Percentiles rank a stretch among this genome's conserved stretches.
These are phyloP conservation scores for Diplodia sapinea DNA, from an alignment of 2,329 filamentous ascomycete genomes.

Conservation along the genomic window DNA sequence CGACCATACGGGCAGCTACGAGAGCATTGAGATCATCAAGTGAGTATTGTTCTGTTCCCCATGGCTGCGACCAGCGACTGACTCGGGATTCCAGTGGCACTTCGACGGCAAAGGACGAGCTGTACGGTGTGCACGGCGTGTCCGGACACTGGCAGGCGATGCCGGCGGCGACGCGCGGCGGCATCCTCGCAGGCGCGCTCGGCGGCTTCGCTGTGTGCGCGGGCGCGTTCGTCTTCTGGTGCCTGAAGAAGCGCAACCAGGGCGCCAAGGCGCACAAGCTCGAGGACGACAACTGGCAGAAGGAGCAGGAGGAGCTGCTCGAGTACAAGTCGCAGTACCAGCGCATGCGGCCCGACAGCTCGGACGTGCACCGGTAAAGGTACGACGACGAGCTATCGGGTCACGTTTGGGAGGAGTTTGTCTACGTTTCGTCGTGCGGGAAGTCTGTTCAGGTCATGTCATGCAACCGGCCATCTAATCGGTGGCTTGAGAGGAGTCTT, in stretches of 20 bases:
- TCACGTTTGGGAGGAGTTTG: slow-evolving; percentile 28
- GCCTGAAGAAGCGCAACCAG: slow-evolving; percentile 48
- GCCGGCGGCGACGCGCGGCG: slow-evolving; percentile 44
- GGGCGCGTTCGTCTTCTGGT: slow-evolving; percentile 45
- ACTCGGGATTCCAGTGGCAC: slow-evolving; percentile 39
- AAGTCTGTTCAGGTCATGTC: slow-evolving; percentile 28
- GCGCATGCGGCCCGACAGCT: slow-evolving; percentile 20
- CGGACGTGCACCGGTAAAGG: slow-evolving; percentile 19
- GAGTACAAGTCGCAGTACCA: slow-evolving; percentile 32
- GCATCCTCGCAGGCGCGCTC: slow-evolving; percentile 37
- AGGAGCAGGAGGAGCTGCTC: slow-evolving; percentile 38
- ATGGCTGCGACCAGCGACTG: slow-evolving; percentile 7
- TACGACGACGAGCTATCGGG: neutral
- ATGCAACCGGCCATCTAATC: slow-evolving; percentile 9
- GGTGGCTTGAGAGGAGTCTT: slow-evolving; percentile 24
- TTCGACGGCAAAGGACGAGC: slow-evolving; percentile 45
- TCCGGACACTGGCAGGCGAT: slow-evolving; percentile 45
- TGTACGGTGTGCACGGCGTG: slow-evolving; percentile 45
- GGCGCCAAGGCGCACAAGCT: slow-evolving; percentile 44
- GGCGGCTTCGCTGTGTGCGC: slow-evolving; percentile 40
- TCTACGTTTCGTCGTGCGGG: slow-evolving; percentile 21
- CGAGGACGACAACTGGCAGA: slow-evolving; percentile 43
- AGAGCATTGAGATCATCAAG: slow-evolving; percentile 58
- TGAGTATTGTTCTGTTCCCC: slow-evolving; percentile 41
- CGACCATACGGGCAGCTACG: slow-evolving; percentile 65